Evolutionary conservation across 345 rosid species (phyloP), one percentile per base, ranked within the genome.

Genomic region (Salix udensis): DNA sequence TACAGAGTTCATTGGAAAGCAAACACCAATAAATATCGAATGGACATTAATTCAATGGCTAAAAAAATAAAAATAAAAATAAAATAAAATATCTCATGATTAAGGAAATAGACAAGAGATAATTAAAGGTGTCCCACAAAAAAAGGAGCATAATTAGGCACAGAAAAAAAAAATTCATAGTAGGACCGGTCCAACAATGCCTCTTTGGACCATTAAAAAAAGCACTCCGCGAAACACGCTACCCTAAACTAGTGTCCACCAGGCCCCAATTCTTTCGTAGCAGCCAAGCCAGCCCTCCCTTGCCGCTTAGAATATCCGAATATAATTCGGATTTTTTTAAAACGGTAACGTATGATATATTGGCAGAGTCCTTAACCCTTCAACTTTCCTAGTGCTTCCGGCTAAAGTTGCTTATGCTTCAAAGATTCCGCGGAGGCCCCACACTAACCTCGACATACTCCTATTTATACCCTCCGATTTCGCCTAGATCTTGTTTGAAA

Each of bases 221-320:
- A 34, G n/a, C 23, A 67, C 18, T 1, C 44, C n/a, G 16, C 19
- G 36, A 16, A 34, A 30, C 9, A 15, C 30, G 64, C 65, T 42
- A 48, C 50, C 28, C 67, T 37, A 7, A 16, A 28, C 42, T 4
- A 11, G 65, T 40, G 31, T 26, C 58, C 53, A 42, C 53, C 18
- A 14, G 7, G 44, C 23, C 71, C 77, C 44, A 5, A 10, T 66
- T 34, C 18, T 46, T 14, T 2, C 14, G 14, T 10, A 40, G 44
- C 44, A 44, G 31, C 34, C 34, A 0, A 31, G 34, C 50, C 28
- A 18, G 2, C 70, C 61, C 31, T 21, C 31, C 13, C 37, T 11
- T 6, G 14, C 23, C 28, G 24, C n/a, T 23, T 3, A 74, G 82
- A 79, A 79, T 79, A 74, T 79, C 78, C 82, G 82, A 50, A 79